phyloP scores from a whole-genome alignment of 306 rosid species.

The Senna tora region DNA sequence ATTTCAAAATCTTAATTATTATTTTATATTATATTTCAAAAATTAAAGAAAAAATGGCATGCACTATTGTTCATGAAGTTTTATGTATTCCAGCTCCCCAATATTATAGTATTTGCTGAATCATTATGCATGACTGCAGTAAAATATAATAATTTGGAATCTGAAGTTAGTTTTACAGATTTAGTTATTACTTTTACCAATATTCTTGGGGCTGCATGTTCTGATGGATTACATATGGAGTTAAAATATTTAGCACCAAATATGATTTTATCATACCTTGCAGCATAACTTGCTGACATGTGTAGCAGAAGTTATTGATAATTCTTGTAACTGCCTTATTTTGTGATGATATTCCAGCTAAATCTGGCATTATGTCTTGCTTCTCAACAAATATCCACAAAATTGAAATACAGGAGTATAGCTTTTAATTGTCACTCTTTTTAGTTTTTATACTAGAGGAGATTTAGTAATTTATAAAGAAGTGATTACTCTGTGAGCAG shows the following conservation, averaged over 20 bases:
- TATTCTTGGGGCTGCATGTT: conserved; percentile 22
- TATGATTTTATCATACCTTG: conserved; percentile 7
- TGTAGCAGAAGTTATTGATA: conserved; percentile 1
- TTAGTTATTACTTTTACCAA: not conserved
- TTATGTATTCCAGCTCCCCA: not conserved
- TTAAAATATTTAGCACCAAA: conserved; percentile 17
- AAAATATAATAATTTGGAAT: conserved; percentile 11
- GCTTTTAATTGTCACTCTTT: not conserved
- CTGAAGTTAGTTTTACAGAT: conserved; percentile 25
- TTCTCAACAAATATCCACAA: not conserved
- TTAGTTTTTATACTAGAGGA: too few relatives aligned
- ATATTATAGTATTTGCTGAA: conserved; percentile 10
- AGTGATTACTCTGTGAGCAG: conserved; percentile 18
- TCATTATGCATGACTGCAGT: conserved; percentile 1
- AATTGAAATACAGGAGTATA: not conserved
- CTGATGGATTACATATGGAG: conserved; percentile 18
- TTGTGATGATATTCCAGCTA: not conserved
- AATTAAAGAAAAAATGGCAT: too few relatives aligned
- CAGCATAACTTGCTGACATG: not conserved
- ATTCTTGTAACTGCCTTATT: conserved; percentile 7
- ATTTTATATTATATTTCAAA: too few relatives aligned
- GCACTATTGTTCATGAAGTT: too few relatives aligned
- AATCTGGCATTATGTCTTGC: not conserved
- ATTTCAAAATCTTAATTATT: too few relatives aligned
- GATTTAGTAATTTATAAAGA: conserved; percentile 2